Evolutionary conservation across 352 stramenopile species (phyloP).

Genomic region (Pythium folliculosum): DNA sequence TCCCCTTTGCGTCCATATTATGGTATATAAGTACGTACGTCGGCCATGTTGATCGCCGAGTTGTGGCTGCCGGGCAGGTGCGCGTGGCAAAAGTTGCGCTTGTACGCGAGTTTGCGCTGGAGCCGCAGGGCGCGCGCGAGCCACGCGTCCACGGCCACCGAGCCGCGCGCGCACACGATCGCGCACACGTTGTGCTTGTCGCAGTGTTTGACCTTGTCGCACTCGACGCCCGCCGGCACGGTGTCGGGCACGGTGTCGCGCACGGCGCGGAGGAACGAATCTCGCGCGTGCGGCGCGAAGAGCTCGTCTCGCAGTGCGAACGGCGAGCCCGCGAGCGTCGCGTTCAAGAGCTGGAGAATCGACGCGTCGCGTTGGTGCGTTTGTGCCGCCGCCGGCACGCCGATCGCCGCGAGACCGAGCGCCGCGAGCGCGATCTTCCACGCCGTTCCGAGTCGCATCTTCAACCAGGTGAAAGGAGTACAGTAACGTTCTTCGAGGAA

Average conservation of each 20-base stretch:
- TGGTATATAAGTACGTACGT: slow-evolving; percentile 30
- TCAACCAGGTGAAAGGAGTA: too few species aligned
- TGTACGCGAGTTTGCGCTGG: slow-evolving; percentile 51
- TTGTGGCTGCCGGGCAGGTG: slow-evolving; percentile 66
- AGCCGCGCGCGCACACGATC: slow-evolving; percentile 52
- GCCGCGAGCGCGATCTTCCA: slow-evolving; percentile 13
- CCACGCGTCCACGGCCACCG: slow-evolving; percentile 46
- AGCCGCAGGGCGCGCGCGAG: slow-evolving; percentile 36
- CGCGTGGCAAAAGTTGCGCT: slow-evolving; percentile 51
- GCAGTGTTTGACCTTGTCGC: slow-evolving; percentile 51
- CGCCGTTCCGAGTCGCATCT: slow-evolving; percentile 21
- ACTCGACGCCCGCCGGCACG: slow-evolving; percentile 55
- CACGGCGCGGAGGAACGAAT: slow-evolving; percentile 39
- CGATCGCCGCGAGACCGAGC: not conserved
- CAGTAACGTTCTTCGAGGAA: not conserved
- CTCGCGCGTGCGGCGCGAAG: slow-evolving; percentile 17
- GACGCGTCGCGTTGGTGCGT: not conserved
- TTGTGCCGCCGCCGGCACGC: not conserved
- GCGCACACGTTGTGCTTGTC: slow-evolving; percentile 54
- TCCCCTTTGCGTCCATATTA: not conserved
- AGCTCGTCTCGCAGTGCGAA: slow-evolving; percentile 21
- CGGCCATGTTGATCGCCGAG: slow-evolving; percentile 57
- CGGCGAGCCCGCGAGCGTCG: slow-evolving; percentile 18
- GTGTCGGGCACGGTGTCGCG: slow-evolving; percentile 56
- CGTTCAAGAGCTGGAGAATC: slow-evolving; percentile 15